Base-by-base conservation (phyloP, 1,284 basidiomycete genomes). In the Tilletiaria anomala region DNA sequence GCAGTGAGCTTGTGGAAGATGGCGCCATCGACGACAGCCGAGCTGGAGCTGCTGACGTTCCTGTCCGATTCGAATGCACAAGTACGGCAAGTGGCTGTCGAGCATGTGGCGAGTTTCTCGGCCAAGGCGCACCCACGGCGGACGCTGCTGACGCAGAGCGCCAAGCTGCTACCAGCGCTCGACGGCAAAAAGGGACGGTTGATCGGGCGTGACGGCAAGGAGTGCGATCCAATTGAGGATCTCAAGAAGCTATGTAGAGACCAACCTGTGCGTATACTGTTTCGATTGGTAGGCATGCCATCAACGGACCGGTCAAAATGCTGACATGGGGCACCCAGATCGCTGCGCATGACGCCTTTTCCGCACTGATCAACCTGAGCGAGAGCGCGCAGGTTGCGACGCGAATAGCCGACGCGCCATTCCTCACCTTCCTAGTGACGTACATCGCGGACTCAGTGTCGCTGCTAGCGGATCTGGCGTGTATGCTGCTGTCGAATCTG, bases 401-500 rank as follows among this genome's bases (percentile, higher is more conserved):
- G 29, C 73, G 94, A 6, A 79, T 66, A 17, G 62, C 79, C 3
- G 83, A 93, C 47, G 68, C 74, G 0, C 69, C 75, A 0, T 96
- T 91, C 65, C 70, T 94, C 32, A 71, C 71, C 21, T 96, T 93
- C 62, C 70, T 97, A 22, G 79, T 86, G 1, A 82, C 85, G 1
- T 94, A 94, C 68, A 88, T 91, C 43, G 74, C 88, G 49, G 82
- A 91, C 69, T 80, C 83, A 5, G 77, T 82, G 48, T 81, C 89
- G 3, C 78, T 84, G 40, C 78, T 94, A 15, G 86, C 88, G 22
- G 91, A 96, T 70, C 76, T 96, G 8, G 87, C 88, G 1, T 79
- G 85, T 22, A 97, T 99, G 93, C 75, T 97, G 1, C 75, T 97
- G 5, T 94, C 89, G 15, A 99, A 99, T 69, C 72, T 96, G 33